Evolutionary conservation across 352 stramenopile genomes (phyloP), one percentile per base, ranked within the genome.

Genomic region (Aphanomyces cochlioides): DNA sequence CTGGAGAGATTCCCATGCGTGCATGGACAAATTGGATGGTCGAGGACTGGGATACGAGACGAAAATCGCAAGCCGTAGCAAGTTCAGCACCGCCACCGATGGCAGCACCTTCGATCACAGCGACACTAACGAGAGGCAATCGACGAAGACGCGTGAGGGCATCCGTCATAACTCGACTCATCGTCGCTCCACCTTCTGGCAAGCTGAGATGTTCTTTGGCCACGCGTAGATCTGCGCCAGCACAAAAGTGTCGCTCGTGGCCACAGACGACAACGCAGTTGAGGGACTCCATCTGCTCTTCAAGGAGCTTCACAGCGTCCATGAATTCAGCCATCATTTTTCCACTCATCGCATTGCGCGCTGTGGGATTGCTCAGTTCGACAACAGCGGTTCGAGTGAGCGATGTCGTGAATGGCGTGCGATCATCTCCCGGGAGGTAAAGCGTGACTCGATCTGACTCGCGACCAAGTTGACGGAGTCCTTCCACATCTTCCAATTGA

Each of bases 281-380:
- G n/a, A 96, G 78, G 21, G 81, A 65, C 7, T 69, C 48, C 48
- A 89, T 76, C 43, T 90, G 79, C 17, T 78, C 50, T 64, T 93
- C 86, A 19, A 95, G 72, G n/a, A 77, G 8, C 10, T 76, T 64
- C 37, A 96, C 81, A 21, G 87, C 74, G 56, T 95, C 84, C 0
- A 78, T 77, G 40, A 96, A 78, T 65, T 96, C 75, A 6, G 85
- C 84, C 88, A 96, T 96, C 88, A 96, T 96, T 28, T 84, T 90
- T 41, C 88, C 89, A 59, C 81, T 93, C 40, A 96, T 74, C 12
- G 88, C 84, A 57, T 93, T 93, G 47, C 84, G 74, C 5, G 80
- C 82, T 10, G 79, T 74, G 43, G 83, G 79, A 67, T 90, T 93
- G 71, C 87, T 76, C 68, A 93, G 79, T 72, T 91, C 81, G 12